Percentiles rank a stretch among this genome's conserved stretches.
Conservation (phyloP, 1,139 yeast genomes). For the Saccharomyces hybrid region DNA sequence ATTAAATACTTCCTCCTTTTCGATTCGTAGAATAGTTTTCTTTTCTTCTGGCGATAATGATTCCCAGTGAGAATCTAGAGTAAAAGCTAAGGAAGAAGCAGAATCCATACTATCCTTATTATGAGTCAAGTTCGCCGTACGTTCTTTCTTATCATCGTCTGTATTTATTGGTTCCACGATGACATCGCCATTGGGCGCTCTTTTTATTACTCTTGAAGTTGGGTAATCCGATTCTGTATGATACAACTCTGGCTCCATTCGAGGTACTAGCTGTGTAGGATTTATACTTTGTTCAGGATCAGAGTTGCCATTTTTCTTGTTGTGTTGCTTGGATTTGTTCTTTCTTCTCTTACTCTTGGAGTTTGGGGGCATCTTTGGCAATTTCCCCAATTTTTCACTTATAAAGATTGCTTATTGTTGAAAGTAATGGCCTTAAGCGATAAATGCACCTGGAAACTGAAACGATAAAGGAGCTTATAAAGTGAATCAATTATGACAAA, state of each 20-base stretch:
- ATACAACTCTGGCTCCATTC: slow-evolving; percentile 41
- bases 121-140: slow-evolving; percentile 48
- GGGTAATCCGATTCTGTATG: slow-evolving; percentile 63
- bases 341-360: slow-evolving; percentile 27
- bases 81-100: slow-evolving; percentile 16
- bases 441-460: background rate
- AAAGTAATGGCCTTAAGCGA: background rate
- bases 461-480: background rate
- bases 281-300: background rate
- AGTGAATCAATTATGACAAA: background rate
- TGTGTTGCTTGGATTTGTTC: slow-evolving; percentile 19
- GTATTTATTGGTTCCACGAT: slow-evolving; percentile 41
- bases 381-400: background rate
- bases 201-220: slow-evolving; percentile 61
- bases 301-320: slow-evolving; percentile 8
- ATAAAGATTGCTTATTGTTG: background rate
- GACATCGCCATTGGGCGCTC: slow-evolving; percentile 68
- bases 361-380: slow-evolving; percentile 19
- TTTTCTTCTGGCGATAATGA: slow-evolving; percentile 55
- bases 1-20: slow-evolving; percentile 61
- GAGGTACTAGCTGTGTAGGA: slow-evolving; percentile 2
- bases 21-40: slow-evolving; percentile 55
- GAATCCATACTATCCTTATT: slow-evolving; percentile 39
- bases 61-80: slow-evolving; percentile 51
- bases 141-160: slow-evolving; percentile 5